Percentiles rank a stretch among this genome's conserved stretches.
phyloP scores from a whole-genome alignment of 352 stramenopile species.

The Phytophthora kernoviae region DNA sequence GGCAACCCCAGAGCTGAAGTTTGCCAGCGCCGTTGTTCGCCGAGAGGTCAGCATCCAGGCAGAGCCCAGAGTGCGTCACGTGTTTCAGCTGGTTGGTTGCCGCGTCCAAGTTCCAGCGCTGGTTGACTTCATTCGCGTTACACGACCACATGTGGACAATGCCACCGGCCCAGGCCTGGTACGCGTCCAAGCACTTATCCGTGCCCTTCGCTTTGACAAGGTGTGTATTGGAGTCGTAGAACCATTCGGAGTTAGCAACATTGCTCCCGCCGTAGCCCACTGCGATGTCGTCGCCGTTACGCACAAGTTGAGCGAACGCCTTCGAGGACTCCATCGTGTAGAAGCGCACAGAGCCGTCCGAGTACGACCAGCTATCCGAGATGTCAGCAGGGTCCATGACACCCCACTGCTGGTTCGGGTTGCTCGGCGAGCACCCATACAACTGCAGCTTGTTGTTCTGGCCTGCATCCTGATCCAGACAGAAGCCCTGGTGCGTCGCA shows the following conservation, averaged over 20 bases:
- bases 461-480: constrained; percentile 41
- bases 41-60: constrained; percentile 53
- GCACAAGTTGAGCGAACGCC: constrained; percentile 47
- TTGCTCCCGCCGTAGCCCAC: constrained; percentile 26
- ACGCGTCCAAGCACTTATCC: constrained; percentile 63
- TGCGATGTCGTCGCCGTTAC: constrained; percentile 27
- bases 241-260: constrained; percentile 43
- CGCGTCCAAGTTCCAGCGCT: constrained; percentile 45
- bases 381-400: constrained; percentile 1
- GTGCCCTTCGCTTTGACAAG: constrained; percentile 49
- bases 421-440: constrained; percentile 40
- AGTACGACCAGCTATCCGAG: constrained; percentile 10
- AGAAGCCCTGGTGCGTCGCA: constrained; percentile 39
- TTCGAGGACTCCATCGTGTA: constrained; percentile 45
- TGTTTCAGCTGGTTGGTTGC: constrained; percentile 51
- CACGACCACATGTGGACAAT: constrained; percentile 50
- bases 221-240: constrained; percentile 45
- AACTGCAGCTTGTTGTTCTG: constrained; percentile 53
- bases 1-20: constrained; percentile 51
- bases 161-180: constrained; percentile 56
- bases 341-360: constrained; percentile 39
- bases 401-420: constrained; percentile 39
- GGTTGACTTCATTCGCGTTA: constrained; percentile 45
- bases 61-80: constrained; percentile 54
- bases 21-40: constrained; percentile 31